phyloP scores from a whole-genome alignment of 2,329 filamentous ascomycete species.

The Alternaria atra region DNA sequence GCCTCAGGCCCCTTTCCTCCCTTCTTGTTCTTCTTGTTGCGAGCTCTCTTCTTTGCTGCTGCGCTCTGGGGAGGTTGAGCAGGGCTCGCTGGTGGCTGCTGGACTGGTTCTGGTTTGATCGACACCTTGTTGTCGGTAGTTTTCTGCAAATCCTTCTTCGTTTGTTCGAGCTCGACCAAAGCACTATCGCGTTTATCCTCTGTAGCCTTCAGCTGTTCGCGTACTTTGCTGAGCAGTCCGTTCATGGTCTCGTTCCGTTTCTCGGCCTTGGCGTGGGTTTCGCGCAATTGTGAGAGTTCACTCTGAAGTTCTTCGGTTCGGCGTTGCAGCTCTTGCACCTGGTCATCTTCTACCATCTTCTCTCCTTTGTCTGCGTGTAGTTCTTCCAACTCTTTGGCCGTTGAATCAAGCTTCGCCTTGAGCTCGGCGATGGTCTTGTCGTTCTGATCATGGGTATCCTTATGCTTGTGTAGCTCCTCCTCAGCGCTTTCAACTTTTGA shows the following conservation, averaged over 20 bases:
- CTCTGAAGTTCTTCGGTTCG: conserved; percentile 45
- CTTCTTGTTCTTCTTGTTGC: conserved; percentile 82
- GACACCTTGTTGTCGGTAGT: conserved; percentile 25
- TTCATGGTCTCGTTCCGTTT: conserved; percentile 65
- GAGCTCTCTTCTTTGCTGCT: conserved; percentile 78
- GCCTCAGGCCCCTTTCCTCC: conserved; percentile 59
- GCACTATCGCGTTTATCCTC: conserved; percentile 59
- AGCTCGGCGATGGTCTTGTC: conserved; percentile 53
- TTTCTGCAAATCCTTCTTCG: conserved; percentile 41
- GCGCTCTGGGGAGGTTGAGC: conserved; percentile 43
- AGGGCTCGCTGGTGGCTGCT: conserved; percentile 28
- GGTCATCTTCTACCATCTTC: conserved; percentile 40
- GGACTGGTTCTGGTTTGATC: conserved; percentile 17
- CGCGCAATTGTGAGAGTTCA: conserved; percentile 42
- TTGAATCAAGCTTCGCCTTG: conserved; percentile 38
- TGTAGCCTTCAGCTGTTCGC: conserved; percentile 63
- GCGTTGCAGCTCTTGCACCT: conserved; percentile 35
- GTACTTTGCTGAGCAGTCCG: conserved; percentile 63
- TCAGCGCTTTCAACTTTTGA: conserved; percentile 51
- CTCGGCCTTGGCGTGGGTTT: conserved; percentile 53
- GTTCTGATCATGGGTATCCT: conserved; percentile 52
- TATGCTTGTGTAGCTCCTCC: conserved; percentile 56
- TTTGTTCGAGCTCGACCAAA: conserved; percentile 53
- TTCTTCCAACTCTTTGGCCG: conserved; percentile 61
- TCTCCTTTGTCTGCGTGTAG: conserved; percentile 48